Base-by-base conservation (phyloP, 2,329 filamentous ascomycete species). In the Claviceps cyperi region DNA sequence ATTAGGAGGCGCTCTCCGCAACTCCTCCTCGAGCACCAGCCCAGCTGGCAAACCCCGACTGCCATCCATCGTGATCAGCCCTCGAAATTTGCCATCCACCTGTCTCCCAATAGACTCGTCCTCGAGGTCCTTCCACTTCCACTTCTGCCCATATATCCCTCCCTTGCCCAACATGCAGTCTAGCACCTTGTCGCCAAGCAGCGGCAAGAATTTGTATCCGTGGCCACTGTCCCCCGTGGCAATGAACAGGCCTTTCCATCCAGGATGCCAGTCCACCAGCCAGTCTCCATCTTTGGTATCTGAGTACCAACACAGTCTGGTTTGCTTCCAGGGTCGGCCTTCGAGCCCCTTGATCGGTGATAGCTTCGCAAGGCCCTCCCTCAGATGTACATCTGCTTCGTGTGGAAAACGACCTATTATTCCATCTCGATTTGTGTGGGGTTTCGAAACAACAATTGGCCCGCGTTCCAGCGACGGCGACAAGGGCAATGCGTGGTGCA, bases 301-400 rank as follows among this genome's bases (percentile, higher is more conserved):
- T 5, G 79, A 80, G 62, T 88, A 88, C 84, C 84, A 88, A 67
- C 84, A 88, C 49, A 87, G 66, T 22, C 81, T 71, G 2, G 79
- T 83, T 49, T 71, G 69, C 51, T 67, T 66, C 67, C 85, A 86
- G 1, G 78, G 76, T 24, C 83, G 70, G 22, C 74, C 69, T 47
- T 71, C 72, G 17, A 86, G 69, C 9, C 71, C 70, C 6, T 66
- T 66, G 53, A 72, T 60, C 1, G 84, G 80, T 4, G 86, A 69
- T 57, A 85, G 74, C 52, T 79, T 71, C 13, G 65, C 69, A 24
- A 90, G 66, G 1, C 76, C 83, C 1, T 67, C 64, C 22, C 83
- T 77, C 55, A 86, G 76, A 22, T 77, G 78, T 21, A 66, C 59
- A 52, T 81, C 74, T 39, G 77, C 84, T 55, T 86, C 81, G 13